phyloP scores from a whole-genome alignment of 345 rosid genomes.

The Kernera saxatilis region DNA sequence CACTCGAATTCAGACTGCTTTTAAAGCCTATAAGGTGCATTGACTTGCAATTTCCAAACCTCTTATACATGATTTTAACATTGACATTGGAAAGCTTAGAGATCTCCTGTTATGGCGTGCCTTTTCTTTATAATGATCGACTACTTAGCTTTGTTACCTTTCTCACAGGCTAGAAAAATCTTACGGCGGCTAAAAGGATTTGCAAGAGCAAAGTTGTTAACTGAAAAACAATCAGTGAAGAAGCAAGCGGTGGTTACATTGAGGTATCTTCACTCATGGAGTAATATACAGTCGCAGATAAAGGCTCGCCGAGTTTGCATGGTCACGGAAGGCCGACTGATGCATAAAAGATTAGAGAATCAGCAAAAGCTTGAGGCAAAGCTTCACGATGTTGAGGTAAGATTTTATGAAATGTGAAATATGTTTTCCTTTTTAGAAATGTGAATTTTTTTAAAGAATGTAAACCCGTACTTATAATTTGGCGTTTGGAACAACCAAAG shows the following conservation, averaged over 20 bases:
- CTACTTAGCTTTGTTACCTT: background rate
- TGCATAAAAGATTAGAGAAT: constrained; percentile 80
- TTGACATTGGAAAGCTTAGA: background rate
- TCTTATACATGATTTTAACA: background rate
- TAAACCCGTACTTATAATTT: no score
- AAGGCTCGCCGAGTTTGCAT: constrained; percentile 64
- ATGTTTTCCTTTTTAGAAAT: no score
- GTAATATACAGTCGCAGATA: constrained; percentile 65
- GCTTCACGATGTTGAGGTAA: constrained; percentile 83
- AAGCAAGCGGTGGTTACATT: constrained; percentile 59
- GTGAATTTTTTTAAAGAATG: no score
- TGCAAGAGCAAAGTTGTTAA: constrained; percentile 44
- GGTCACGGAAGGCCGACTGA: constrained; percentile 71
- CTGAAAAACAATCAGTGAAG: constrained; percentile 45
- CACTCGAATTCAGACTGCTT: constrained; percentile 63
- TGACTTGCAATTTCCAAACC: background rate
- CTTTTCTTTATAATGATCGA: background rate
- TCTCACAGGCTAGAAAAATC: constrained; percentile 62
- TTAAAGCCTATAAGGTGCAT: constrained; percentile 66
- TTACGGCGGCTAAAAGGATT: constrained; percentile 62
- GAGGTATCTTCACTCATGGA: constrained; percentile 80
- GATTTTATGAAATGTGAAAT: no score
- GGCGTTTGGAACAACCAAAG: no score
- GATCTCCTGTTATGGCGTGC: background rate
- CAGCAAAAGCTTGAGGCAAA: constrained; percentile 92